A percentile compares a stretch with the other conserved stretches of the same genome.
Conservation (phyloP, 768 basidiomycete genomes). For the Leucocoprinus sp. region DNA sequence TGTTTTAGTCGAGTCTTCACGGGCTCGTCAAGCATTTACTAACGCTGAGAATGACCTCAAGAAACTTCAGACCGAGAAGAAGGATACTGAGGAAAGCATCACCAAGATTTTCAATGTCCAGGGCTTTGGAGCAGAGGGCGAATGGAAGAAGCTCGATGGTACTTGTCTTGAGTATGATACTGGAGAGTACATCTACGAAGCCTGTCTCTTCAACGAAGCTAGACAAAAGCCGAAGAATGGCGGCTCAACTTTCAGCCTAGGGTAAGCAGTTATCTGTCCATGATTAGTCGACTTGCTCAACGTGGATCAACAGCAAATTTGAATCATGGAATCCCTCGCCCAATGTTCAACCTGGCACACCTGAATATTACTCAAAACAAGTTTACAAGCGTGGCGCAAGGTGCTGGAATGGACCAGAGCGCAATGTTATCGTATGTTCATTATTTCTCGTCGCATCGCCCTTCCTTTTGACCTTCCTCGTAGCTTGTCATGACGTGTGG, state of each 20-base stretch:
- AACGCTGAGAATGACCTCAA: slow-evolving; percentile 58
- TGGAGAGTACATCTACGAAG: slow-evolving; percentile 96
- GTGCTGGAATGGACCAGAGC: slow-evolving; percentile 96
- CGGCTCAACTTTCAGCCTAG: slow-evolving; percentile 67
- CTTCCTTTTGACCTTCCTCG: slow-evolving; percentile 7
- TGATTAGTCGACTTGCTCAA: background rate
- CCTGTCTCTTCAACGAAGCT: slow-evolving; percentile 86
- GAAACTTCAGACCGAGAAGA: slow-evolving; percentile 41
- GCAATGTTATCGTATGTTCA: slow-evolving; percentile 63
- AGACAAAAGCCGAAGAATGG: slow-evolving; percentile 84
- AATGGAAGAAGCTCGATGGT: slow-evolving; percentile 93
- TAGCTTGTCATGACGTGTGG: slow-evolving; percentile 83
- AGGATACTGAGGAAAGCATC: slow-evolving; percentile 49
- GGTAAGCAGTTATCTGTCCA: slow-evolving; percentile 44
- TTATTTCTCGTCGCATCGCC: background rate
- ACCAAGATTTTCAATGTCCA: slow-evolving; percentile 54
- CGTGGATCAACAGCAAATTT: slow-evolving; percentile 48
- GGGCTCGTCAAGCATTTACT: slow-evolving; percentile 52
- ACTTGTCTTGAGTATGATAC: slow-evolving; percentile 72
- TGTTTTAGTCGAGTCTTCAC: slow-evolving; percentile 41
- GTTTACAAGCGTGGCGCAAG: slow-evolving; percentile 76
- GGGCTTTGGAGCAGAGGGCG: slow-evolving; percentile 72
- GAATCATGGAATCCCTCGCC: slow-evolving; percentile 68
- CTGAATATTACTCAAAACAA: slow-evolving; percentile 76
- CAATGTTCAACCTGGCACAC: slow-evolving; percentile 48